Base-by-base conservation (phyloP, 176 grass and related monocot species). In the Rhipidocladum racemiflorum region DNA sequence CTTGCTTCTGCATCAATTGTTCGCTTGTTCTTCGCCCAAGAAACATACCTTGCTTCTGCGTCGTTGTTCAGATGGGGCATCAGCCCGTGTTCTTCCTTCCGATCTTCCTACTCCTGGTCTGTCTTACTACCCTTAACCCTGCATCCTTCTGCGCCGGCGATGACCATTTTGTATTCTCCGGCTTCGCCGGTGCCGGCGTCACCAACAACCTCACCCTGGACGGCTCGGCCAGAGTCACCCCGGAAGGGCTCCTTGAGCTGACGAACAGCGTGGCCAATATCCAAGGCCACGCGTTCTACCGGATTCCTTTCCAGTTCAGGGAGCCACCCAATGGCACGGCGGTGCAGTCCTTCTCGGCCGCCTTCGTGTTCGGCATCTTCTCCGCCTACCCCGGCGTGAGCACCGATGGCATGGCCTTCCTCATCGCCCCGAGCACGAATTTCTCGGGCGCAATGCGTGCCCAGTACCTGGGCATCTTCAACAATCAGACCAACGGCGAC, bases 391-490 rank as follows among this genome's bases (percentile, higher is more conserved):
- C 36, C 14, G 38, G 13, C 4, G 15, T 68, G 28, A 62, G 81
- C 56, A 63, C 79, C 0, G 45, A 85, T 1, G 87, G 87, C 43
- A 25, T 89, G 38, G 62, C 69, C 42, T 85, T 85, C 62, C 50
- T 85, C 43, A 7, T 89, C 32, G 8, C 87, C 9, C 70, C 62
- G 34, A 75, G 24, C 51, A 74, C 4, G 10, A 1, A 84, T 9
- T 61, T 89, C 20, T 68, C 87, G 0, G 39, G 0, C 0, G 78
- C 71, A 1, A 10, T 45, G 12, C 14, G 54, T 6, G 20, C 28
- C 4, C 83, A 90, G 57, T 90, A 60, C 73, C 14, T 90, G 11
- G 88, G 88, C 65, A 66, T 90, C 21, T 5, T 90, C 51, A 86
- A 59, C 74, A 8, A 15, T 21, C 36, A 11, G 5, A 60, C 45